Evolutionary conservation across 148 eudicot genomes (phyloP), one percentile per base, ranked within the genome.

Genomic region (Fagopyrum esculentum): DNA sequence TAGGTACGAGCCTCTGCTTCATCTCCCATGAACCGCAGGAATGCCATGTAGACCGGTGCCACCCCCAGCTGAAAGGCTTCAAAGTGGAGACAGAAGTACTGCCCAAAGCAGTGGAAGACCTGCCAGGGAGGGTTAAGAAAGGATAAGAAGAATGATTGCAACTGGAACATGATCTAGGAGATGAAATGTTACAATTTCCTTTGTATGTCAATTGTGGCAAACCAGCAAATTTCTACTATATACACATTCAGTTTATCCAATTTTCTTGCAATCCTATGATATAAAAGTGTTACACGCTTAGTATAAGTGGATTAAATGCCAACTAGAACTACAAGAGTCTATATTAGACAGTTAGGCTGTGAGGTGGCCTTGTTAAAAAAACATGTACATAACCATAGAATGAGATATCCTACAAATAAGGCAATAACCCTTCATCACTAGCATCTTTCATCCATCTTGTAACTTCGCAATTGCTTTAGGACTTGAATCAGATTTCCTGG

Each of bases 21-120:
- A 6, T 94, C 97, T 0, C 98, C 98, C 98, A 94, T 94, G 80
- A 91, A 94, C 10, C 97, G 97, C 48, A 93, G 89, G 82, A 93
- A 93, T 1, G 98, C 98, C 97, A 93, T 93, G 86, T 93, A 93
- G 5, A 93, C 98, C 0, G 98, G 98, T 6, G 97, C 92, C 88
- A 85, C 79, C 11, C 93, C 93, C 2, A 93, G 85, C 75, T 89
- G 93, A 73, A 91, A 93, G 22, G 98, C 98, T 81, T 93, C 98
- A 54, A 93, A 93, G 79, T 93, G 98, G 61, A 93, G 93, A 88
- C 98, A 93, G 81, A 93, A 93, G 71, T 93, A 93, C 83, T 94
- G 92, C 40, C 97, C 98, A 75, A 91, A 94, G 77, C 95, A 91
- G 79, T 91, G 91, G 84, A 94, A 94, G 10, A 94, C 98, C 98